Evolutionary conservation across 2,329 filamentous ascomycete species (phyloP).

Genomic region (Dothideomycetes sp.): DNA sequence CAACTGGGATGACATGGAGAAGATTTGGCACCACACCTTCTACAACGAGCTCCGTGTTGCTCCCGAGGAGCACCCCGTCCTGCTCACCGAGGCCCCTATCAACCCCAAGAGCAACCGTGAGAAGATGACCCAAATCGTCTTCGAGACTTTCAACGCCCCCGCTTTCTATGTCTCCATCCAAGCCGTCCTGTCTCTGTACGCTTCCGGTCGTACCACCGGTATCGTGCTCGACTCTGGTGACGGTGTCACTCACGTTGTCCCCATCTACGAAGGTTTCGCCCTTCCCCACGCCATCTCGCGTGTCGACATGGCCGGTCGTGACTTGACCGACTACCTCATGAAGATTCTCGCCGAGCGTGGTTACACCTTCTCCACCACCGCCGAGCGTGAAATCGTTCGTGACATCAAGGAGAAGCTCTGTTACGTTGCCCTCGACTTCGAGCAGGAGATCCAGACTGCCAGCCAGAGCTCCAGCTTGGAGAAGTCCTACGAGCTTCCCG

Average conservation of each 20-base stretch:
- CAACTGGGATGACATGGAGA: slow-evolving; percentile 99
- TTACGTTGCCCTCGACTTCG: slow-evolving; percentile 99
- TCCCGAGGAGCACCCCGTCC: slow-evolving; percentile 96
- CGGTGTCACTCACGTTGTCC: slow-evolving; percentile 92
- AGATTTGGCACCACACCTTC: slow-evolving; percentile 98
- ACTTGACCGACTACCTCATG: slow-evolving; percentile 99
- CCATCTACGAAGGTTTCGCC: slow-evolving; percentile 95
- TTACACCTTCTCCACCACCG: slow-evolving; percentile 99
- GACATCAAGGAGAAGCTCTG: slow-evolving; percentile 99
- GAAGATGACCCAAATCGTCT: slow-evolving; percentile 91
- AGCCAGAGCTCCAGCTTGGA: slow-evolving; percentile 97
- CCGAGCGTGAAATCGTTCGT: slow-evolving; percentile 99
- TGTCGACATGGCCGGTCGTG: slow-evolving; percentile 96
- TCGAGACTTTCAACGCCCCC: slow-evolving; percentile 97
- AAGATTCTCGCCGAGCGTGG: slow-evolving; percentile 99
- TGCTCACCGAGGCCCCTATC: slow-evolving; percentile 89
- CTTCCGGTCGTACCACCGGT: slow-evolving; percentile 88
- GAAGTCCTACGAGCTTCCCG: slow-evolving; percentile 99
- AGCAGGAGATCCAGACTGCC: slow-evolving; percentile 99
- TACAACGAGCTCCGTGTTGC: slow-evolving; percentile 91
- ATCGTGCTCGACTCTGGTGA: slow-evolving; percentile 93
- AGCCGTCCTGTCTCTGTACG: slow-evolving; percentile 90
- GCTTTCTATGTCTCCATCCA: slow-evolving; percentile 95
- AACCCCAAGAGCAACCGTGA: slow-evolving; percentile 95
- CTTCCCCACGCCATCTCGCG: slow-evolving; percentile 91